These are phyloP conservation scores for Paecilomyces fulvus DNA, from an alignment of 2,329 filamentous ascomycete species.

Conservation along the genomic window DNA sequence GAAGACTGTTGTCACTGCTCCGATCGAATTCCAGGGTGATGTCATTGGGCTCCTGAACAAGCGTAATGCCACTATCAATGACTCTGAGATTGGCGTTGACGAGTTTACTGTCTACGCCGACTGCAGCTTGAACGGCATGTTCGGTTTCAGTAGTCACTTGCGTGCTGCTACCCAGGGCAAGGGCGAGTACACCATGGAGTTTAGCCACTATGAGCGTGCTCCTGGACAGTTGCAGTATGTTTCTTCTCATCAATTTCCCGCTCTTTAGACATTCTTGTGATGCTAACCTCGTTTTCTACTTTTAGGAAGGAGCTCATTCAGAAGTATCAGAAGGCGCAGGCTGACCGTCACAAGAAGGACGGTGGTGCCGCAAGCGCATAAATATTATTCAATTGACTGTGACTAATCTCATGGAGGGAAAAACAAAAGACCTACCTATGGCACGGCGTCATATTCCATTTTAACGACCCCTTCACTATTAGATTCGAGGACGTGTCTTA, in stretches of 20 bases:
- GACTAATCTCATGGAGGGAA: background rate
- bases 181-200: constrained; percentile 98
- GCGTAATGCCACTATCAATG: constrained; percentile 86
- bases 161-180: constrained; percentile 94
- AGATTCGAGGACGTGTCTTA: constrained; percentile 1
- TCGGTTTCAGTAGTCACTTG: constrained; percentile 87
- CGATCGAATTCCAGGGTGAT: constrained; percentile 94
- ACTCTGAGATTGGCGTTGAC: constrained; percentile 87
- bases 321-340: constrained; percentile 59
- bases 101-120: constrained; percentile 91
- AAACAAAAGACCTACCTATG: background rate
- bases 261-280: constrained; percentile 1
- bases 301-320: constrained; percentile 55
- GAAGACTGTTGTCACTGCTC: constrained; percentile 95
- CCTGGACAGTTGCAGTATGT: constrained; percentile 81
- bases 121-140: constrained; percentile 94
- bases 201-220: constrained; percentile 86
- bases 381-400: background rate
- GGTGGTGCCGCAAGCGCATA: background rate
- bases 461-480: background rate
- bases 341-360: constrained; percentile 56
- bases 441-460: background rate
- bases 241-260: background rate
- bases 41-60: constrained; percentile 95
- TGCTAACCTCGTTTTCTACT: constrained; percentile 4